These are phyloP conservation scores for Psilocybe tampanensis DNA, from an alignment of 768 basidiomycete genomes.

Conservation along the genomic window DNA sequence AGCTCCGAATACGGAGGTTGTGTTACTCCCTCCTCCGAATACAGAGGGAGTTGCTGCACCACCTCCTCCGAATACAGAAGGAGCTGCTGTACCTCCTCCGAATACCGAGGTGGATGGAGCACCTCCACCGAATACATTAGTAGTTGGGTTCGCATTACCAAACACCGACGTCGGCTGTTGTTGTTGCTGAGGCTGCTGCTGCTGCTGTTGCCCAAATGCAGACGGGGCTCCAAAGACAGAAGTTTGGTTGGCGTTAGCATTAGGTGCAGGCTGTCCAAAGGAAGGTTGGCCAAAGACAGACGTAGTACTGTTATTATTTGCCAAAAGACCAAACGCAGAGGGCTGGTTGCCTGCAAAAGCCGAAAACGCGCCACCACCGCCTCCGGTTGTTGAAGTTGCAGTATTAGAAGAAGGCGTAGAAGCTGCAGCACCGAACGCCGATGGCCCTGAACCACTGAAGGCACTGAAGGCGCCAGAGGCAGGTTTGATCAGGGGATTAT, in stretches of 20 bases:
- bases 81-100: conserved; percentile 3
- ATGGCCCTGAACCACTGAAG: conserved; percentile 32
- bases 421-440: conserved; percentile 31
- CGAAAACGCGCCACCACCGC: conserved; percentile 45
- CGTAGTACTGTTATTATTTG: conserved; percentile 26
- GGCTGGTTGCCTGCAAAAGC: conserved; percentile 49
- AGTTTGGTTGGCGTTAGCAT: background rate
- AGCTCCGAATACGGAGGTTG: no score
- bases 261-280: conserved; percentile 13
- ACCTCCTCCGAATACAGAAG: background rate
- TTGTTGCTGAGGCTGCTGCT: background rate
- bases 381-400: conserved; percentile 6
- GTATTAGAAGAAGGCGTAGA: conserved; percentile 7
- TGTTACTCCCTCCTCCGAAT: no score
- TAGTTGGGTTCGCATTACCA: background rate
- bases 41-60: background rate
- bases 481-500: conserved; percentile 48
- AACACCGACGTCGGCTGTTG: background rate
- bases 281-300: conserved; percentile 31
- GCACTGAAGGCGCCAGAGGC: conserved; percentile 55
- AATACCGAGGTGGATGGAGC: background rate
- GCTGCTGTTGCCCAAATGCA: conserved; percentile 2
- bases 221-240: conserved; percentile 17
- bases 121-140: conserved; percentile 18
- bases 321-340: conserved; percentile 41